Evolutionary conservation across 2,329 filamentous ascomycete genomes (phyloP), one percentile per base, ranked within the genome.

Genomic region (Exophiala phaeomuriformis): DNA sequence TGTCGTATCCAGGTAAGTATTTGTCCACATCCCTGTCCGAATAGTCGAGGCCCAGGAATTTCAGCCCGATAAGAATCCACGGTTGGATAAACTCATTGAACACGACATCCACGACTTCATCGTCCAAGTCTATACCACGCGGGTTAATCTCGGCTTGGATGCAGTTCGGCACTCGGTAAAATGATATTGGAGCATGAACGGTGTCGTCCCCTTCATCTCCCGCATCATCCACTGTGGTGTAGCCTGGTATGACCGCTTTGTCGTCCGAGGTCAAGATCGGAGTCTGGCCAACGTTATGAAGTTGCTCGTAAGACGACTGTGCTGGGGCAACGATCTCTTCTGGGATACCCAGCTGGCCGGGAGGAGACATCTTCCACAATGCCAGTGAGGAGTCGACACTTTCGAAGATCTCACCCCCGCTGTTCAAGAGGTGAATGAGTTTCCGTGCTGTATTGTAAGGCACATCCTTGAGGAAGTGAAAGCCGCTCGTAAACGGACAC

Each of bases 81-180:
- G 83, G 83, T 69, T 93, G 80, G 35, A 97, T 83, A 68, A 96
- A 98, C 67, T 95, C 90, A 53, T 95, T 81, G 66, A 94, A 98
- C 9, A 96, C 83, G 5, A 98, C 68, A 67, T 97, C 91, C 0
- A 98, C 89, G 0, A 71, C 84, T 49, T 86, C 80, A 0, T 53
- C 50, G n/a, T 58, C 53, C 8, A 88, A 87, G 10, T 80, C 73
- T 4, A 42, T 30, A 12, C 48, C 37, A 19, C 41, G 41, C 10
- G 54, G 49, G 94, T 70, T 75, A 61, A 86, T 78, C 53, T 80
- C 71, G 1, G 85, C 75, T 67, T 91, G 85, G 53, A 98, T 81
- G 67, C 84, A 88, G 68, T 96, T 96, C 4, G 93, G 91, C 3
- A 91, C 81, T 1, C 72, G 68, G 69, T 90, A 91, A 66, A 87